Base-by-base conservation (phyloP, 768 basidiomycete genomes). In the Favolaschia claudopus region DNA sequence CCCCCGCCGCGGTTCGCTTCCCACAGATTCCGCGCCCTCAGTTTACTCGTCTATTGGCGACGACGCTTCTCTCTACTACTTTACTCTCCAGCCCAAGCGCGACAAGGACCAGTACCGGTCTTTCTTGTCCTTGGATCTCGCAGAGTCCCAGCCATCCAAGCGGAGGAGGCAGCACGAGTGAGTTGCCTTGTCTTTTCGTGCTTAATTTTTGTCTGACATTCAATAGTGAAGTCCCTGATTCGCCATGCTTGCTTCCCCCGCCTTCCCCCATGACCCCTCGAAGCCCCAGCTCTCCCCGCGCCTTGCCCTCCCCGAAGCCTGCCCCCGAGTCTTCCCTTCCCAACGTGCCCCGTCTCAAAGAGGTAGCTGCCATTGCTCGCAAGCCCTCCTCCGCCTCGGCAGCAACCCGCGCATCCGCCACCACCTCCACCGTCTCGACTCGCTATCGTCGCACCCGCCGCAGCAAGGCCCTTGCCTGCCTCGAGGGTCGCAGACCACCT, bases 41-140 rank as follows among this genome's bases (percentile, higher is more conserved):
- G 58, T 48, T 20, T 15, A 19, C 20, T 46, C 46, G 24, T 29
- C 43, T 29, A 20, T 51, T 7, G 49, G 39, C 19, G 72, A 72
- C 57, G 66, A 66, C 2, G 65, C 66, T 1, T 73, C 74, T 15
- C 65, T 72, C 24, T 67, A 77, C 57, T 77, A 77, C 52, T 74
- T 79, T 50, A 78, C 79, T 2, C 65, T 79, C 33, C 70, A 72
- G 55, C 66, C 70, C 1, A 67, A 66, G 40, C 72, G 74, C 15
- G 74, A 73, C 64, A 64, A 65, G 19, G 34, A 60, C 63, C 55
- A 70, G 60, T 64, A 66, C 32, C 76, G 77, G 22, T 84, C 82
- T 0, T 84, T 83, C 64, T 76, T 83, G 33, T 84, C 77, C 29
- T 78, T 83, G 52, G 82, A 83, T 66, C 74, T 83, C 3, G 82